Evolutionary conservation across 306 rosid species (phyloP), one percentile per base, ranked within the genome.

Genomic region (Canavalia ensiformis): DNA sequence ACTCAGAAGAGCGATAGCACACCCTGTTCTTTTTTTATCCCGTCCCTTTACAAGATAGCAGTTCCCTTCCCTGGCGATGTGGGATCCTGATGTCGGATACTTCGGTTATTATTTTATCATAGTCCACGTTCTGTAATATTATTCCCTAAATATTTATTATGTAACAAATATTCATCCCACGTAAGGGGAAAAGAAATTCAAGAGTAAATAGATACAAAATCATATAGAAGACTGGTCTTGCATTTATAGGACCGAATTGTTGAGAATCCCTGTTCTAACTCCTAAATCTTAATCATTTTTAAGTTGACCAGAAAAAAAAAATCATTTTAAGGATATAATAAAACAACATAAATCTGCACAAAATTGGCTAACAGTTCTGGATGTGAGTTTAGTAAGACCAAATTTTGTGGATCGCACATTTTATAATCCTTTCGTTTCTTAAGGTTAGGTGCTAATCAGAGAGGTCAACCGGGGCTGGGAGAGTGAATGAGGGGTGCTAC

Each of bases 1-100:
- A 92, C 85, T 92, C 98, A 8, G 97, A 92, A 86, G 97, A 95
- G 86, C 89, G 97, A 78, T 92, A 90, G 84, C 86, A 29, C 18
- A 50, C 60, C 72, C 41, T 35, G 50, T 42, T 70, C 42, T 72
- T 33, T 83, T 54, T 49, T 60, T 8, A 55, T 58, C 52, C 18
- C 7, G 29, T 25, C 41, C 66, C 73, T 25, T 59, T 69, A 7
- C 82, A 8, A 81, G 6, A 4, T 8, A 74, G 72, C 56, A 50
- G 76, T 46, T 66, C 51, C 80, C 81, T 50, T 45, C 60, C 34
- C 42, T n/a, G 18, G 50, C 31, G 5, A 41, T 41, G 34, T 65
- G 71, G 72, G 52, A 34, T 50, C 64, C 67, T 4, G 50, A 42
- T 25, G 46, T 64, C 37, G 42, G 46, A 76, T 66, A 77, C 81